These are phyloP conservation scores for Andrographis paniculata DNA, from an alignment of 305 asterid species.

Conservation along the genomic window DNA sequence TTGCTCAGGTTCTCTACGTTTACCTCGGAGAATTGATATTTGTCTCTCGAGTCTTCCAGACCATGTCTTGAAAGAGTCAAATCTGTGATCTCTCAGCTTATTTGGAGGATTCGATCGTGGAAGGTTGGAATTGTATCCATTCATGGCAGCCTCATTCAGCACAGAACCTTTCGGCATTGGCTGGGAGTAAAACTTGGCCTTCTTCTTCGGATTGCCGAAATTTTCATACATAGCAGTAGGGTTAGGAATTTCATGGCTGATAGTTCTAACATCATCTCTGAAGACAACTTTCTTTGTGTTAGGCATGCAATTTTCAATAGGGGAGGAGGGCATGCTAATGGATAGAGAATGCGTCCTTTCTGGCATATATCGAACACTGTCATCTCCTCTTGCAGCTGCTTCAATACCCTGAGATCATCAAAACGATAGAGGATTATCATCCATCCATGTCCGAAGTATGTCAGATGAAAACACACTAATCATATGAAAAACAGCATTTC, in stretches of 20 bases:
- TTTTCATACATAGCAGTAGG: constrained; percentile 5
- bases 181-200: constrained; percentile 37
- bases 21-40: constrained; percentile 40
- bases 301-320: constrained; percentile 24
- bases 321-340: constrained; percentile 70
- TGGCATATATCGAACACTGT: constrained; percentile 7
- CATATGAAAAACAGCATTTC: neutral
- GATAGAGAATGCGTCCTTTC: constrained; percentile 36
- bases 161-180: constrained; percentile 38
- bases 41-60: constrained; percentile 60
- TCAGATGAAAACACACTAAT: neutral
- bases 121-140: constrained; percentile 17
- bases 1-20: constrained; percentile 21
- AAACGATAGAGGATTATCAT: neutral
- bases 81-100: constrained; percentile 36
- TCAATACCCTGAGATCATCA: constrained; percentile 32
- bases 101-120: constrained; percentile 31
- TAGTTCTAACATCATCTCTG: constrained; percentile 12
- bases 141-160: constrained; percentile 15
- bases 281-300: constrained; percentile 35
- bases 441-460: neutral
- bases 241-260: constrained; percentile 12
- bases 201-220: constrained; percentile 5
- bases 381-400: constrained; percentile 19
- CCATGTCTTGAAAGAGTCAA: constrained; percentile 61